A percentile compares a stretch with the other conserved stretches of the same genome.
Evolutionary conservation across 345 rosid genomes (phyloP).

Genomic region (Rhizophora apiculata): DNA sequence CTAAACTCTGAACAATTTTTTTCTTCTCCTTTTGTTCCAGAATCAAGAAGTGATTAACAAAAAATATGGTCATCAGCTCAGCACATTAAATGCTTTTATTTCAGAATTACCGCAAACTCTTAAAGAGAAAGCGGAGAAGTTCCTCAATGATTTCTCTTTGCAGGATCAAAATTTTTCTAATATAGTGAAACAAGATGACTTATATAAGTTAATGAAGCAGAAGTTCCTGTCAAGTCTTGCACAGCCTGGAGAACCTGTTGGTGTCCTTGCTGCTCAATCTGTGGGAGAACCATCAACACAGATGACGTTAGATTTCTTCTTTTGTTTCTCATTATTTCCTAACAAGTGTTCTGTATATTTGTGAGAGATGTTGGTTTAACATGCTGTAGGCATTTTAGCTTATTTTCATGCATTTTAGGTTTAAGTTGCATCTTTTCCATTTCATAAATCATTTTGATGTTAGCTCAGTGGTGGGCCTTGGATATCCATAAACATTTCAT

Average conservation of each 20-base stretch:
- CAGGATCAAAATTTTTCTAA: conserved; percentile 35
- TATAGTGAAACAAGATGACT: conserved; percentile 41
- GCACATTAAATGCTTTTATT: conserved; percentile 47
- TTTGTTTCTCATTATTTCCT: conserved; percentile 4
- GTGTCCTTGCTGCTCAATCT: conserved; percentile 97
- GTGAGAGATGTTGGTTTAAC: too few species aligned
- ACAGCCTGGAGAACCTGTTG: conserved; percentile 98
- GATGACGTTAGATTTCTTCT: conserved; percentile 76
- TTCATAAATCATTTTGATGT: neutral
- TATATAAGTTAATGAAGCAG: conserved; percentile 60
- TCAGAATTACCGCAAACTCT: conserved; percentile 59
- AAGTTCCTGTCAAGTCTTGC: conserved; percentile 84
- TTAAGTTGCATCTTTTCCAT: neutral
- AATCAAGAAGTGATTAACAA: conserved; percentile 62
- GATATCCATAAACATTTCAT: neutral
- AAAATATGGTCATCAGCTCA: conserved; percentile 39
- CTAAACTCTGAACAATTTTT: neutral
- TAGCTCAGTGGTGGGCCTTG: neutral
- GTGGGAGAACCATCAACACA: conserved; percentile 99
- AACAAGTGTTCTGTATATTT: neutral
- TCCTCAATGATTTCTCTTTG: conserved; percentile 41
- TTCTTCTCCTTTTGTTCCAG: conserved; percentile 35
- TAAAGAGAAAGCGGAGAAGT: conserved; percentile 55
- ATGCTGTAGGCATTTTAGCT: too few species aligned
- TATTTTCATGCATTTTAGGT: too few species aligned